A percentile compares a stretch with the other conserved stretches of the same genome.
Conservation (phyloP, 495 filamentous ascomycete genomes). For the Parathielavia appendiculata region DNA sequence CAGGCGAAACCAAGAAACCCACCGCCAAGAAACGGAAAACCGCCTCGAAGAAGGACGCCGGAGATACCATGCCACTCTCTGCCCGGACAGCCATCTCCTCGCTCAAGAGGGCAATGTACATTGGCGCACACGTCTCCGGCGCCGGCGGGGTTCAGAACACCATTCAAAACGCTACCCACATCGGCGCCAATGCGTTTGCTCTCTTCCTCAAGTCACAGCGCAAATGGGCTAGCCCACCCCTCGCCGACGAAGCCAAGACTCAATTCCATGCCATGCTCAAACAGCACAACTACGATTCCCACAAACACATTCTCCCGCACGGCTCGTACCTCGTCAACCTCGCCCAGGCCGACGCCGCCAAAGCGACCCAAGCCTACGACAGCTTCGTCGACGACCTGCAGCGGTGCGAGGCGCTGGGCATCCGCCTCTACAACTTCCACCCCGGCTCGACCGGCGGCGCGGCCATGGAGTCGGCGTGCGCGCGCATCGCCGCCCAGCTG, state of each 20-base stretch:
- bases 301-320: conserved; percentile 73
- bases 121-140: conserved; percentile 87
- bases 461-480: conserved; percentile 61
- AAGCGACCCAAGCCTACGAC: conserved; percentile 79
- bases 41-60: conserved; percentile 38
- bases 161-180: conserved; percentile 69
- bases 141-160: conserved; percentile 92
- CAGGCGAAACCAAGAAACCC: conserved; percentile 31
- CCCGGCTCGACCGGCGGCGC: conserved; percentile 72
- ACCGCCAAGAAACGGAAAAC: conserved; percentile 46
- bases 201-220: conserved; percentile 93
- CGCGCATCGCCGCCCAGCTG: conserved; percentile 69
- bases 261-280: conserved; percentile 62
- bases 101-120: conserved; percentile 64
- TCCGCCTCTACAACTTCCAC: conserved; percentile 94
- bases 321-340: conserved; percentile 96
- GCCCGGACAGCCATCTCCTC: conserved; percentile 55
- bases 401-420: conserved; percentile 83
- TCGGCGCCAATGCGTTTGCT: conserved; percentile 89
- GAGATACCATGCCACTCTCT: conserved; percentile 60
- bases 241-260: conserved; percentile 59
- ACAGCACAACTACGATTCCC: conserved; percentile 67
- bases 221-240: conserved; percentile 84
- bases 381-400: conserved; percentile 84
- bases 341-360: conserved; percentile 70